A percentile compares a stretch with the other conserved stretches of the same genome.
phyloP scores from a whole-genome alignment of 768 basidiomycete species.

The Auriscalpium vulgare region DNA sequence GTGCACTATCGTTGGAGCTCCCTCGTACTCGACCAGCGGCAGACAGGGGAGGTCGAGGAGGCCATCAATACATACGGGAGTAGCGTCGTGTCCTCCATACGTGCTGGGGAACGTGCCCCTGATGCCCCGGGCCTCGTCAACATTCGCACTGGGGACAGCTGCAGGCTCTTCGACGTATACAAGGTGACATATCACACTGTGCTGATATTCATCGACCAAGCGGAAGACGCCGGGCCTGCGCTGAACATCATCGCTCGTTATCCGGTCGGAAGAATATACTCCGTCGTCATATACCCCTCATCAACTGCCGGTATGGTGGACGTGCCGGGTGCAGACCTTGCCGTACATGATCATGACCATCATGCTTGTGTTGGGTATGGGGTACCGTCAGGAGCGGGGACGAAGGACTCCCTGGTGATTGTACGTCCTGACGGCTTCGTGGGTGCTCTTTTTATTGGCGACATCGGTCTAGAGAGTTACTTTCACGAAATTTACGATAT shows the following conservation, averaged over 20 bases:
- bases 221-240: not conserved
- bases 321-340: not conserved
- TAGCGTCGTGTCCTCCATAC: not conserved
- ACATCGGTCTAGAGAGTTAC: conserved; percentile 1
- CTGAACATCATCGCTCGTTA: not conserved
- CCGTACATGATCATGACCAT: not conserved
- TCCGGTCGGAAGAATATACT: not conserved
- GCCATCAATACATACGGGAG: not conserved
- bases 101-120: conserved; percentile 13
- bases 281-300: not conserved
- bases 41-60: not conserved
- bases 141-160: not conserved
- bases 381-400: no score
- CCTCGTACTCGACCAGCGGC: conserved; percentile 10
- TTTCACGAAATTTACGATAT: not conserved
- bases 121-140: conserved; percentile 8
- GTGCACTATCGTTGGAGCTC: conserved; percentile 12
- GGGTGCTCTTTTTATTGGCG: not conserved
- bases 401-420: not conserved
- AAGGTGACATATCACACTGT: conserved; percentile 10
- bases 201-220: not conserved
- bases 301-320: not conserved
- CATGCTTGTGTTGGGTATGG: not conserved
- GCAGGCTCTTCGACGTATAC: conserved; percentile 9
- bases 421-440: not conserved